A percentile compares a stretch with the other conserved stretches of the same genome.
These are phyloP conservation scores for Lenwebbia sp. DNA, from an alignment of 345 rosid genomes.

Conservation along the genomic window DNA sequence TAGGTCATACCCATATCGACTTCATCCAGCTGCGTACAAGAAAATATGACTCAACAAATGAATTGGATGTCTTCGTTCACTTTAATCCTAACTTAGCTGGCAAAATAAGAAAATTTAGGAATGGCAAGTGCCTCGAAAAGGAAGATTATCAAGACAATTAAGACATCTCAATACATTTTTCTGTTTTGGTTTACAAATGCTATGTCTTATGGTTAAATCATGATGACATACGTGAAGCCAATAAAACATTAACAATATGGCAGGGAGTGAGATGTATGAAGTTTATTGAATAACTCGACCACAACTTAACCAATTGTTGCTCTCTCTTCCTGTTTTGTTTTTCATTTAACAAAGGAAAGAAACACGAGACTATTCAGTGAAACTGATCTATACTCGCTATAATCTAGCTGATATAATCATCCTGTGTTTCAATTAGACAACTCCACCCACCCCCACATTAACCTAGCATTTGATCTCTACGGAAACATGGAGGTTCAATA, in stretches of 20 bases:
- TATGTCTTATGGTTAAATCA: neutral
- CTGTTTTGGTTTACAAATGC: neutral
- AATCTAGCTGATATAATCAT: neutral
- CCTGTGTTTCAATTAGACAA: neutral
- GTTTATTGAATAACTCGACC: neutral
- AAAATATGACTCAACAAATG: neutral
- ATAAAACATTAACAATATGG: neutral
- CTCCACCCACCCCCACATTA: neutral
- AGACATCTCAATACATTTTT: neutral
- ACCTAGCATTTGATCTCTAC: neutral
- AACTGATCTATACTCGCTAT: neutral
- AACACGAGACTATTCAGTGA: neutral
- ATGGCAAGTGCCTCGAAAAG: neutral
- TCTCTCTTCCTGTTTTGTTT: neutral
- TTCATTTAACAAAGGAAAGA: neutral
- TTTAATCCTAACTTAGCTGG: neutral
- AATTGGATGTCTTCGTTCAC: neutral
- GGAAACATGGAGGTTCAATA: neutral
- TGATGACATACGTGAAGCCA: neutral
- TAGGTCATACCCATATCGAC: conserved; percentile 92
- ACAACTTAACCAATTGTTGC: neutral
- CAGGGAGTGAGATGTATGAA: neutral
- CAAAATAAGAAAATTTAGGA: neutral
- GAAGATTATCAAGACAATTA: neutral
- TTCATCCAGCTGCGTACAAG: conserved; percentile 64